A percentile compares a stretch with the other conserved stretches of the same genome.
phyloP scores from a whole-genome alignment of 441 rosid species.

The Arabidopsis lyrata region DNA sequence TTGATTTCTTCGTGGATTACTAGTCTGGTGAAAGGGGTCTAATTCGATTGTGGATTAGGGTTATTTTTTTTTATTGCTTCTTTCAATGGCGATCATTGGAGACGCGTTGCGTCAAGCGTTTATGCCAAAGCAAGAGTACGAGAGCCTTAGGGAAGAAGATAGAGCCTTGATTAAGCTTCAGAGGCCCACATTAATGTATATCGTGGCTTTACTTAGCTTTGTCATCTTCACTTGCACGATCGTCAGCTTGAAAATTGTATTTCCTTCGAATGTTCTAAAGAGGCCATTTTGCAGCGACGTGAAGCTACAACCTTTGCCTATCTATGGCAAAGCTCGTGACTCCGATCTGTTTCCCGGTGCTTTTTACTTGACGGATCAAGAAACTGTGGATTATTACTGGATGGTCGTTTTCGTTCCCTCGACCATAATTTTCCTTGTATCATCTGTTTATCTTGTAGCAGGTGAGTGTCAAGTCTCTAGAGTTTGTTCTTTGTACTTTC shows the following conservation, averaged over 20 bases:
- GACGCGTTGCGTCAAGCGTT: constrained; percentile 91
- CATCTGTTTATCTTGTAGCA: constrained; percentile 72
- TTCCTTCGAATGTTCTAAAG: constrained; percentile 59
- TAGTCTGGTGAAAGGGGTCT: neutral
- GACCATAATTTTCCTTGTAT: constrained; percentile 59
- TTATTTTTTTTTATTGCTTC: neutral
- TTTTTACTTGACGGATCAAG: constrained; percentile 87
- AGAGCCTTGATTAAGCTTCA: constrained; percentile 81
- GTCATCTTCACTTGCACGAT: constrained; percentile 57
- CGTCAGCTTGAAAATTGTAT: constrained; percentile 79
- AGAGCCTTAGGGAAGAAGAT: constrained; percentile 78
- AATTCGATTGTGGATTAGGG: neutral
- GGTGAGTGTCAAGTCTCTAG: constrained; percentile 48
- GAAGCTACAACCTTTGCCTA: constrained; percentile 65
- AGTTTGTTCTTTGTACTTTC: neutral
- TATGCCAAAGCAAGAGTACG: constrained; percentile 90
- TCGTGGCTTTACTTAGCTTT: constrained; percentile 50
- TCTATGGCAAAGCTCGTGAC: constrained; percentile 59
- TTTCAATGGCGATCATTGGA: constrained; percentile 70
- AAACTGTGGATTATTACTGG: constrained; percentile 89
- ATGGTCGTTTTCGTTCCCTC: constrained; percentile 84
- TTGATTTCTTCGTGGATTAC: neutral
- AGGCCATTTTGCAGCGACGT: constrained; percentile 76
- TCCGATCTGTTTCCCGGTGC: constrained; percentile 74
- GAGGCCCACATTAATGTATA: constrained; percentile 52